These are phyloP conservation scores for Pseudogymnoascus sp. DNA, from an alignment of 2,329 filamentous ascomycete genomes.

Conservation along the genomic window DNA sequence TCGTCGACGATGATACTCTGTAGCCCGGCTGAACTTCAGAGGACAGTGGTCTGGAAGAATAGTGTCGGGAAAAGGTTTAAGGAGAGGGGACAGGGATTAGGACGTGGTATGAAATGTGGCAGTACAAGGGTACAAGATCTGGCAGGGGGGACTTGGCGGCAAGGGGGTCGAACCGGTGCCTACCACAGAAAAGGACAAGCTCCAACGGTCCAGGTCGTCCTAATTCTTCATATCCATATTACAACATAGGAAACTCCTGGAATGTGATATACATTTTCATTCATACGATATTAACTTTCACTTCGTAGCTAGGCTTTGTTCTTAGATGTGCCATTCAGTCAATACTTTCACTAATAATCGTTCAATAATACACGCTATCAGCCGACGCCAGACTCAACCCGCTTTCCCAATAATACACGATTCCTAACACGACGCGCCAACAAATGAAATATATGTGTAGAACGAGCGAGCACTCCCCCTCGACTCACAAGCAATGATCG, in stretches of 20 bases:
- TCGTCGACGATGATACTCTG: conserved; percentile 1
- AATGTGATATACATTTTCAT: neutral
- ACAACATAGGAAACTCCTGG: neutral
- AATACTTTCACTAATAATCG: conserved; percentile 1
- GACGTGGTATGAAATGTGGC: neutral
- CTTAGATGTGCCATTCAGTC: neutral
- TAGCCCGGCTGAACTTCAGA: neutral
- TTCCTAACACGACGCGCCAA: neutral
- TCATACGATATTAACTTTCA: neutral
- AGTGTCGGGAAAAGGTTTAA: conserved; percentile 8
- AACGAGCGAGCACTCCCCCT: neutral
- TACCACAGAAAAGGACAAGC: neutral
- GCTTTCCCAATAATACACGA: neutral
- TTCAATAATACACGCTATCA: conserved; percentile 6
- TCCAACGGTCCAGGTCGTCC: neutral
- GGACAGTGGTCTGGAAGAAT: neutral
- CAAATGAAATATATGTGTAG: neutral
- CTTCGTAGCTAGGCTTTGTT: neutral
- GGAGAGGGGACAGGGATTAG: conserved; percentile 8
- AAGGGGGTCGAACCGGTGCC: neutral
- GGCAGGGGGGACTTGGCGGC: neutral
- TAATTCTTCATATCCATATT: neutral
- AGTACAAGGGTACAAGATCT: conserved; percentile 1
- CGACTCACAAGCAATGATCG: neutral
- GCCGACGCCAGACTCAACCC: neutral